Percentiles rank a stretch among this genome's conserved stretches.
Conservation (phyloP, 371 early-diverging fungal species). For the Mortierella sp. region DNA sequence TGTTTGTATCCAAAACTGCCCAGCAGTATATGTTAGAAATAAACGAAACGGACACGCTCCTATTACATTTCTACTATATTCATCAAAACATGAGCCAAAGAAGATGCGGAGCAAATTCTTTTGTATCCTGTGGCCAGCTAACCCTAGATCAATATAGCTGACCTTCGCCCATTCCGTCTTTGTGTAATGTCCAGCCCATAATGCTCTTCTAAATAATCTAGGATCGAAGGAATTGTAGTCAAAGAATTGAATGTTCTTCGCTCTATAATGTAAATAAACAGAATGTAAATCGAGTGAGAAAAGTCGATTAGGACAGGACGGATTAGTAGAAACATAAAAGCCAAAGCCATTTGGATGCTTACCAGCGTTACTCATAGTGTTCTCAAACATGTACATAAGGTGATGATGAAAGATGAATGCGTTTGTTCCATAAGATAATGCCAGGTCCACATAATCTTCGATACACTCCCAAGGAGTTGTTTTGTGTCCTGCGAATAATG, state of each 20-base stretch:
- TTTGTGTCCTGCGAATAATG: slow-evolving; percentile 78
- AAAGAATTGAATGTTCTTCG: slow-evolving; percentile 89
- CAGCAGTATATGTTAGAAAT: too few relatives aligned
- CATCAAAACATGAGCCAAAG: background rate
- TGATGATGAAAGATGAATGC: slow-evolving; percentile 93
- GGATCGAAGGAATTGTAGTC: slow-evolving; percentile 81
- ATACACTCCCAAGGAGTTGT: slow-evolving; percentile 84
- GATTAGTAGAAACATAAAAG: background rate
- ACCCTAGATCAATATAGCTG: background rate
- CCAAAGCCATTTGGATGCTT: background rate
- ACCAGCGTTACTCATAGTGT: slow-evolving; percentile 83
- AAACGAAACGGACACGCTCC: too few relatives aligned
- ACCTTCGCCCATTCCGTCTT: slow-evolving; percentile 8
- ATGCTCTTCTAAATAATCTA: slow-evolving; percentile 85
- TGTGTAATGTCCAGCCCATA: slow-evolving; percentile 72
- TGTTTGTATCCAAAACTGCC: too few relatives aligned
- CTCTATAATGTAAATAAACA: slow-evolving; percentile 60
- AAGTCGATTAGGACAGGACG: too few relatives aligned
- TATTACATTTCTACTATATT: background rate
- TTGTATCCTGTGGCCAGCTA: background rate
- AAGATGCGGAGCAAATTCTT: background rate
- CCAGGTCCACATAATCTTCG: slow-evolving; percentile 80
- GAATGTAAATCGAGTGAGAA: too few relatives aligned
- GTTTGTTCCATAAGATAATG: slow-evolving; percentile 86
- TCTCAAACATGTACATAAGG: slow-evolving; percentile 94